Evolutionary conservation across 768 basidiomycete species (phyloP), one percentile per base, ranked within the genome.

Genomic region (Omphalotus guepiniiformis): DNA sequence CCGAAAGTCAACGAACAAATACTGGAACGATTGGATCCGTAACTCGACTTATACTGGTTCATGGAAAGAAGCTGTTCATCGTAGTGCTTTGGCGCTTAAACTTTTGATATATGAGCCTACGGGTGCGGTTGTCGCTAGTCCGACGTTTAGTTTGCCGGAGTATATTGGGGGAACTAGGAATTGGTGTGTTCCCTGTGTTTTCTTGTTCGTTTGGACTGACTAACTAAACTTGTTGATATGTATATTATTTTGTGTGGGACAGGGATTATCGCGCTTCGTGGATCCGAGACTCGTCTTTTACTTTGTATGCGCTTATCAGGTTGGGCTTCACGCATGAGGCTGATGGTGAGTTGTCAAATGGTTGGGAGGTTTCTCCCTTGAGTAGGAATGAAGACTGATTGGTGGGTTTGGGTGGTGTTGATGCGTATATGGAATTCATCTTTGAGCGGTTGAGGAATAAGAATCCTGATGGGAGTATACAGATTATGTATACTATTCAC

Each of bases 401-500:
- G 30, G 30, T 9, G 30, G 9, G 9, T 32, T 32, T 9, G 30
- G 30, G n/a, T 42, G 40, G 7, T 21, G 18, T 15, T 4, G 53
- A 57, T 85, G 91, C 84, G 2, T 96, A 87, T 62, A 85, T 93
- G 78, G 89, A 92, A 50, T 95, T 94, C 64, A 93, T 95, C 39
- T 85, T 90, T 52, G 81, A 86, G 47, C 79, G 92, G 41, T 62
- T 96, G 58, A 75, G 85, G 55, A 67, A 92, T 59, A 85, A 84
- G 71, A 93, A 94, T 60, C 76, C 83, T 1, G 93, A 97, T 59
- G 94, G 93, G 2, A 90, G 89, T 35, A 65, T 98, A 19, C 93
- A 97, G 63, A 98, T 95, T 58, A 93, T 97, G 93, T 94, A 94
- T 61, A 95, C 91, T 25, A 97, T 96, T 47, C 92, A 95, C 48